These are phyloP conservation scores for Termitomyces sp. DNA, from an alignment of 768 basidiomycete species.

Conservation along the genomic window DNA sequence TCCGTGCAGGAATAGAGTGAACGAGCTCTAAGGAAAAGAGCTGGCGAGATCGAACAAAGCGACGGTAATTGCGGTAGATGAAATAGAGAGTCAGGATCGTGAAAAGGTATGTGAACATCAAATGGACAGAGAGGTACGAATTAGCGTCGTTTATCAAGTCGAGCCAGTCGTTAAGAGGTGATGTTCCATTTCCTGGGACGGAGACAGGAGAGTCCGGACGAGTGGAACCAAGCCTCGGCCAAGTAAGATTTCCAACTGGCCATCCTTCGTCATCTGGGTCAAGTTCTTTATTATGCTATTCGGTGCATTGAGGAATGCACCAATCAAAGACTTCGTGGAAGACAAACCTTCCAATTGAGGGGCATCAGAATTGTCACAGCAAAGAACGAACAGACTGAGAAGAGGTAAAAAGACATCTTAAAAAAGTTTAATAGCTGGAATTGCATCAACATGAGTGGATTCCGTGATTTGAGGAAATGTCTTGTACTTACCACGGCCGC, in stretches of 20 bases:
- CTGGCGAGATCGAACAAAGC: constrained; percentile 87
- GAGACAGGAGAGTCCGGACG: constrained; percentile 16
- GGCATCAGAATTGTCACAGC: constrained; percentile 90
- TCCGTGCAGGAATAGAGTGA: constrained; percentile 91
- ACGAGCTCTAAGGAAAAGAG: constrained; percentile 93
- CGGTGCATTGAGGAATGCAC: background rate
- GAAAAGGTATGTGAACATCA: constrained; percentile 93
- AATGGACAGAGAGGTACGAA: constrained; percentile 83
- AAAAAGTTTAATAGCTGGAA: constrained; percentile 86
- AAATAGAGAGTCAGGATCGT: constrained; percentile 82
- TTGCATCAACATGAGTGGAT: background rate
- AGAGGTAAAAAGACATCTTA: constrained; percentile 92
- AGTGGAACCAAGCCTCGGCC: constrained; percentile 33
- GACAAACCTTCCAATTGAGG: constrained; percentile 82
- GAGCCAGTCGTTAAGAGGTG: constrained; percentile 58
- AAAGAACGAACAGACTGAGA: constrained; percentile 80
- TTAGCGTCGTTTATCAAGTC: constrained; percentile 90
- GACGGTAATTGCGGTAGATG: constrained; percentile 84
- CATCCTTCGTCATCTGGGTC: constrained; percentile 50
- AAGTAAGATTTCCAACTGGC: constrained; percentile 39
- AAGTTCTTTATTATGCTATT: constrained; percentile 68
- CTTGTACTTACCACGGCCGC: constrained; percentile 78
- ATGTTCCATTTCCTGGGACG: constrained; percentile 27
- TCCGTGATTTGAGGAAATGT: background rate
- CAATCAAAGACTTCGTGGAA: background rate